Evolutionary conservation across 495 filamentous ascomycete species (phyloP), one percentile per base, ranked within the genome.

Genomic region (Neurospora hispaniola): DNA sequence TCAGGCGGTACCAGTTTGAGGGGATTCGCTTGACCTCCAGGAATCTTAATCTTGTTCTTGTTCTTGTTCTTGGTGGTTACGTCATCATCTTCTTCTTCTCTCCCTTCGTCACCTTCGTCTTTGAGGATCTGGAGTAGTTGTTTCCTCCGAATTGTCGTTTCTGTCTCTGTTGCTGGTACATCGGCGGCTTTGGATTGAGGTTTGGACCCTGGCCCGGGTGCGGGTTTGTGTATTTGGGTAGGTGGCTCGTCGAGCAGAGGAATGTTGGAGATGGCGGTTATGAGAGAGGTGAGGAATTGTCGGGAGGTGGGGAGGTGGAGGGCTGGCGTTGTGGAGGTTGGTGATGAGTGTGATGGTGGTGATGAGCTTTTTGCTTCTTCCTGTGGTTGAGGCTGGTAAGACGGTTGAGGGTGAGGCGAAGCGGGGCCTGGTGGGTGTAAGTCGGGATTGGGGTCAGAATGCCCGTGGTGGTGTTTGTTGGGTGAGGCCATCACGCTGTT

Each of bases 241-340:
- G 40, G 35, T 23, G 73, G 9, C 14, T 70, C 46, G 38, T 70
- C 5, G 6, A 72, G n/a, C 18, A 79, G 73, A 69, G 82, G 83
- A 73, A 81, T 81, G 39, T 73, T 73, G 71, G 83, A 41, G 62
- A 88, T 81, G 70, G 81, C 78, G 74, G 80, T 77, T 48, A 88
- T 74, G 68, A 88, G 81, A 38, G 81, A 81, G 43, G 82, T 87
- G 41, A 87, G 78, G 68, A 88, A 76, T 20, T 78, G 38, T 41
- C 85, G 80, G 4, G 84, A 76, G 31, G 78, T 77, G 1, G 85
- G 83, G 23, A 86, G 78, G 35, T 71, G 20, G 11, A 66, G 38
- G 11, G 44, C 5, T 0, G 35, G 35, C 35, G 35, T 38, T 6
- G 39, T 8, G 39, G 69, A 38, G 44, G 35, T 71, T 73, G 69